A percentile compares a stretch with the other conserved stretches of the same genome.
phyloP scores from a whole-genome alignment of 2,329 filamentous ascomycete genomes.

The Fusarium sp. region DNA sequence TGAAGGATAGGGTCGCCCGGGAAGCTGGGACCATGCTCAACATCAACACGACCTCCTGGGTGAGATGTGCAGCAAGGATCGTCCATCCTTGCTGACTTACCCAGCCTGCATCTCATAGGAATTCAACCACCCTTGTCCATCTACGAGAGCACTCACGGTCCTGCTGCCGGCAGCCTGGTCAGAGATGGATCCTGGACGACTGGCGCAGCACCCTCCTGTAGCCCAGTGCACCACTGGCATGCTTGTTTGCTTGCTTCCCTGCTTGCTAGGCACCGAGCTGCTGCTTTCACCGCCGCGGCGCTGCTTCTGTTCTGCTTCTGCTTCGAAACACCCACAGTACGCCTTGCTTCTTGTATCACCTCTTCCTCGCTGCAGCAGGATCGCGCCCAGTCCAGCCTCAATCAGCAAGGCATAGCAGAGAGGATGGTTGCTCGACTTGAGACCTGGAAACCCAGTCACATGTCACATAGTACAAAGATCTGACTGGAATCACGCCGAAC shows the following conservation, averaged over 20 bases:
- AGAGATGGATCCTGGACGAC: constrained; percentile 13
- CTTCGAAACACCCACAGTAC: constrained; percentile 13
- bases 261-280: constrained; percentile 12
- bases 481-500: constrained; percentile 50
- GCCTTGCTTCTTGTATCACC: constrained; percentile 31
- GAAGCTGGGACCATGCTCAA: constrained; percentile 25
- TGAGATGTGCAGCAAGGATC: constrained; percentile 25
- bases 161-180: constrained; percentile 30
- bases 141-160: constrained; percentile 7
- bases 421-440: constrained; percentile 35
- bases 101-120: constrained; percentile 24
- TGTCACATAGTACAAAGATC: constrained; percentile 61
- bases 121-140: constrained; percentile 15
- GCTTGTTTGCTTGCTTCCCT: constrained; percentile 12
- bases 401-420: constrained; percentile 15
- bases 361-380: constrained; percentile 23
- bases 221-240: constrained; percentile 31
- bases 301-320: constrained; percentile 9
- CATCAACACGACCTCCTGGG: constrained; percentile 1
- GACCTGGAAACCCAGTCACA: constrained; percentile 58
- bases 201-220: constrained; percentile 31
- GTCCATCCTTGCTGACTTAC: constrained; percentile 26
- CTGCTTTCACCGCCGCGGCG: constrained; percentile 15
- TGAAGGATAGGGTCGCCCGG: constrained; percentile 23
- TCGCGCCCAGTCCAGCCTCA: constrained; percentile 27